Conservation (phyloP, 768 basidiomycete genomes). For the Favolaschia claudopus region DNA sequence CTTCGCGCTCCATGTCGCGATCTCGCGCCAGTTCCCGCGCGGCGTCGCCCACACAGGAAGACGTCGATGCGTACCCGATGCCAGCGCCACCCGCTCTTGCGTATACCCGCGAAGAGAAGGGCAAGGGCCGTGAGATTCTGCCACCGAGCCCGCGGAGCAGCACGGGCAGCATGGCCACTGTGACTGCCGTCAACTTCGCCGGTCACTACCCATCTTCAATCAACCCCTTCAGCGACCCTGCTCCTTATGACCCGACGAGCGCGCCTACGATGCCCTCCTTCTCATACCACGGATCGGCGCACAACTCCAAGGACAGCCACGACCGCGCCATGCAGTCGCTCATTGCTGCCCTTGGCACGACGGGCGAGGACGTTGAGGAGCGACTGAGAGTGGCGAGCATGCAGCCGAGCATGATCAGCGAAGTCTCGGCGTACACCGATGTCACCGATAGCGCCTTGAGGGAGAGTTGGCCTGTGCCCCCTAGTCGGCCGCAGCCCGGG, state of each 20-base stretch:
- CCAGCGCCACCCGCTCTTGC: slow-evolving; percentile 52
- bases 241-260: too few species aligned
- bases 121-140: slow-evolving; percentile 40
- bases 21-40: slow-evolving; percentile 23
- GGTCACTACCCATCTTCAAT: too few species aligned
- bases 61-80: slow-evolving; percentile 28
- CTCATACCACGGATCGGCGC: slow-evolving; percentile 50
- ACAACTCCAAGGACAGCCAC: slow-evolving; percentile 30
- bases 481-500: slow-evolving; percentile 10
- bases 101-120: slow-evolving; percentile 46
- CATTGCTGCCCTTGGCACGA: slow-evolving; percentile 65
- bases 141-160: slow-evolving; percentile 35
- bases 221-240: slow-evolving; percentile 42
- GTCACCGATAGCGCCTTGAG: slow-evolving; percentile 17
- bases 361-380: slow-evolving; percentile 52
- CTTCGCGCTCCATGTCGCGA: slow-evolving; percentile 12
- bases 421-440: slow-evolving; percentile 17
- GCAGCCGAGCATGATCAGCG: slow-evolving; percentile 19
- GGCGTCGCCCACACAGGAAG: slow-evolving; percentile 42
- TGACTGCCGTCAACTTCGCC: slow-evolving; percentile 21
- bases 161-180: slow-evolving; percentile 27
- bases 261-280: slow-evolving; percentile 28
- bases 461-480: slow-evolving; percentile 27
- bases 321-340: slow-evolving; percentile 69
- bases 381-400: slow-evolving; percentile 56